Base-by-base conservation (phyloP, 2,329 filamentous ascomycete species). In the Xylariaceae sp. region DNA sequence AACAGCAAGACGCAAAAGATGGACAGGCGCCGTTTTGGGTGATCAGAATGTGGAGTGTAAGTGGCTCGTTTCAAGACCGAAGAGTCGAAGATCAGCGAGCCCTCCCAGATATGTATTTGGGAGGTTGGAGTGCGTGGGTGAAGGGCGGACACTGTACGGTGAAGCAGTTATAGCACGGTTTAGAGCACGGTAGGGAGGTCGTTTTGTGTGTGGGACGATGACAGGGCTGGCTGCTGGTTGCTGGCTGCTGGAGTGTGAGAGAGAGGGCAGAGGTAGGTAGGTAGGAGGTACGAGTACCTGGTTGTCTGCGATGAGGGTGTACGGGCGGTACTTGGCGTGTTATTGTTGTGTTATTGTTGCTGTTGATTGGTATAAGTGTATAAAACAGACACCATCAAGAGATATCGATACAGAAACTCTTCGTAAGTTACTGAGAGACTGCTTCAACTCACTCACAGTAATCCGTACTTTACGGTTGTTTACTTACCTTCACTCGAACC, bases 51-150 rank as follows among this genome's bases (percentile, higher is more conserved):
- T 72, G 71, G 70, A 72, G 70, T 71, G 71, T n/a, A 11, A 67
- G 67, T 71, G 69, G 69, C 69, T 72, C 71, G 71, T 71, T 70
- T 72, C 71, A 71, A 69, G 70, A 71, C 70, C 66, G 70, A 73
- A 72, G 68, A 63, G 71, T 71, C 61, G 35, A 71, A 71, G 71
- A 73, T 73, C 71, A 71, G 69, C 71, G 66, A 65, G 67, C 65
- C 64, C 66, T 67, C 68, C 68, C 66, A 70, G 68, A 70, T 68
- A 59, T 45, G 42, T 45, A 45, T 60, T 66, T 69, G 67, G 68
- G 66, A 68, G 67, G 67, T 66, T 64, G 66, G 66, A 65, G 64
- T 66, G 68, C 58, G 66, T 66, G 49, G 37, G 35, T 53, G 59
- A 62, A 60, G 51, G 42, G 37, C 64, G 61, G 59, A 55, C 62